Evolutionary conservation across 2,329 filamentous ascomycete genomes (phyloP), one percentile per base, ranked within the genome.

Genomic region (Penicillium brevicompactum): DNA sequence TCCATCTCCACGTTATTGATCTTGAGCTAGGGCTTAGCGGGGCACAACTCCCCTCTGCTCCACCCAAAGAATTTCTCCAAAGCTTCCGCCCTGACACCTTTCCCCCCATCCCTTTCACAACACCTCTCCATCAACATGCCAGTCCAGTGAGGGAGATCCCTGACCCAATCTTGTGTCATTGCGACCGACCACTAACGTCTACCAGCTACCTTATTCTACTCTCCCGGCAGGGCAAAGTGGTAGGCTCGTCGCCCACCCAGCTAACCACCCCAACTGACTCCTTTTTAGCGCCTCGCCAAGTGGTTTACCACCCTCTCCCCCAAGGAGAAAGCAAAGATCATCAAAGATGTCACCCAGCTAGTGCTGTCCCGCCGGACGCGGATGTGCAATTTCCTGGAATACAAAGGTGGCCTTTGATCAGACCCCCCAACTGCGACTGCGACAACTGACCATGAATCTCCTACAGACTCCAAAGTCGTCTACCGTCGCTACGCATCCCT

Each of bases 341-440:
- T 99, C 84, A 99, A 99, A 79, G 94, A 99, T 82, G 94, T 99
- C 70, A 92, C 94, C 58, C 94, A 97, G 78, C 89, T 97, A 47
- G 94, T 99, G 66, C 87, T 99, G 65, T 94, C 94, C 60, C 87
- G 94, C 66, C 87, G 94, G 71, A 97, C 94, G 57, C 91, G 94
- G 75, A 99, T 99, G 94, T 99, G 94, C 85, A 99, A 99, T 79
- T 99, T 99, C 78, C 85, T 99, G 58, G 94, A 99, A 75, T 99
- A 99, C 78, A 99, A 99, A 87, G 93, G 93, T 95, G 66, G 43
- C 64, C 49, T 44, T 45, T 21, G 30, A 46, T 54, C 46, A 49
- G 24, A 27, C 24, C 24, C 24, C 24, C 24, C 24, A 27, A 27
- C 24, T 27, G 24, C 24, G 24, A 27, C 24, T 5, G 4, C 31